A percentile compares a stretch with the other conserved stretches of the same genome.
Conservation (phyloP, 495 filamentous ascomycete genomes). For the Penicillium paradoxum region DNA sequence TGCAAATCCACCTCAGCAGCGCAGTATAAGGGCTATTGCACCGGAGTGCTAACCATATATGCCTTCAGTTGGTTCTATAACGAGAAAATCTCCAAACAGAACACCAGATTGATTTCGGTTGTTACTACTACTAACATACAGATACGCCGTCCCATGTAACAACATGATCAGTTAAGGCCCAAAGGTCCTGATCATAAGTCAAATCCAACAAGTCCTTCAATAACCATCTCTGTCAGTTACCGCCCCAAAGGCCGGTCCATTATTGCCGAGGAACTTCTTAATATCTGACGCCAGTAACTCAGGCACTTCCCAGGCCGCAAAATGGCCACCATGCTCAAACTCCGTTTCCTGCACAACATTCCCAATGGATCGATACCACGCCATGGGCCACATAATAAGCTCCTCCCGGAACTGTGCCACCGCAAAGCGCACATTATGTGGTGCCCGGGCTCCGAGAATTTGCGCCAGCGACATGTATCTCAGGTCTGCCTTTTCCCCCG, state of each 20-base stretch:
- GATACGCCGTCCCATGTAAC: too few relatives aligned
- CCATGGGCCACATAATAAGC: slow-evolving; percentile 33
- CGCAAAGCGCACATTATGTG: slow-evolving; percentile 33
- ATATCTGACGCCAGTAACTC: slow-evolving; percentile 39
- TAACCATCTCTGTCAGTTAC: slow-evolving; percentile 35
- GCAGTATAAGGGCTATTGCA: too few relatives aligned
- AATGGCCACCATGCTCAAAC: slow-evolving; percentile 46
- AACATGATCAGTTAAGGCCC: too few relatives aligned
- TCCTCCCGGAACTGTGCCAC: slow-evolving; percentile 44
- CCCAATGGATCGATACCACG: slow-evolving; percentile 39
- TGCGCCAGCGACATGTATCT: slow-evolving; percentile 18
- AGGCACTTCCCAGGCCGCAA: slow-evolving; percentile 48
- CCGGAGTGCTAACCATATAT: too few relatives aligned
- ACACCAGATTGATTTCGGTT: too few relatives aligned
- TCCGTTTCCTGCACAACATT: slow-evolving; percentile 39
- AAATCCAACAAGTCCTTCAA: background rate
- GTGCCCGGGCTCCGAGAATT: slow-evolving; percentile 13
- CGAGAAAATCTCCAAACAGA: too few relatives aligned
- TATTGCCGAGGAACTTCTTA: slow-evolving; percentile 39
- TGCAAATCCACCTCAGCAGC: too few relatives aligned
- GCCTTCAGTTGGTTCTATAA: too few relatives aligned
- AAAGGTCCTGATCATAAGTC: background rate
- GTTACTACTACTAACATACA: too few relatives aligned
- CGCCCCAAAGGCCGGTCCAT: slow-evolving; percentile 36
- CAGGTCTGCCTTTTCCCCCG: background rate